A percentile compares a stretch with the other conserved stretches of the same genome.
phyloP scores from a whole-genome alignment of 1,284 basidiomycete genomes.

The Termitomyces sp. region DNA sequence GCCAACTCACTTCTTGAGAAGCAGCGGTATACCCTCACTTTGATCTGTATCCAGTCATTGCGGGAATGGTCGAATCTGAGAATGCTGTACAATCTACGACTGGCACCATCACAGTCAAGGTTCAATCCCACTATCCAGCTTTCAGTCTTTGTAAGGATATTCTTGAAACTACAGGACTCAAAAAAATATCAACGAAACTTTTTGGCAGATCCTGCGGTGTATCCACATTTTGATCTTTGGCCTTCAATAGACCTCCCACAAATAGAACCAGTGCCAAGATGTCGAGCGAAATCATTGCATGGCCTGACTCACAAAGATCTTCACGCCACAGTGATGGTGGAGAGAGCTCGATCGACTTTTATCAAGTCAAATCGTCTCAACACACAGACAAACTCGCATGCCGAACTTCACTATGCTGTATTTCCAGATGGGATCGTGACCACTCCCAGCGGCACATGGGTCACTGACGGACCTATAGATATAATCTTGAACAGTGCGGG shows the following conservation, averaged over 20 bases:
- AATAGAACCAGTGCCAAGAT: slow-evolving; percentile 5
- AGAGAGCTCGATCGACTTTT: slow-evolving; percentile 18
- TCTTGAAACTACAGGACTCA: background rate
- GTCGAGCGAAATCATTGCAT: background rate
- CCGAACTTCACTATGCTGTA: slow-evolving; percentile 25
- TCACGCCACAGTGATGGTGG: slow-evolving; percentile 36
- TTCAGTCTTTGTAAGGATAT: slow-evolving; percentile 28
- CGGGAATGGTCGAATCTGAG: background rate
- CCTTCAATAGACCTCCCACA: slow-evolving; percentile 9
- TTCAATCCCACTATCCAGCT: slow-evolving; percentile 24
- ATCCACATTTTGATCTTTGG: slow-evolving; percentile 36
- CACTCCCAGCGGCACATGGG: slow-evolving; percentile 2
- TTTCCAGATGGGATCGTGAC: slow-evolving; percentile 8
- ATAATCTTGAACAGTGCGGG: background rate
- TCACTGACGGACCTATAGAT: background rate
- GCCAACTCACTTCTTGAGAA: slow-evolving; percentile 18
- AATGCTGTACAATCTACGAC: background rate
- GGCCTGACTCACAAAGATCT: slow-evolving; percentile 34
- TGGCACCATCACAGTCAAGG: slow-evolving; percentile 1
- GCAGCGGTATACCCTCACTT: slow-evolving; percentile 29
- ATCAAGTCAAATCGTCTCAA: slow-evolving; percentile 7
- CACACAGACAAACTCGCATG: slow-evolving; percentile 17
- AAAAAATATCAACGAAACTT: background rate
- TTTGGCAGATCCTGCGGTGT: slow-evolving; percentile 28
- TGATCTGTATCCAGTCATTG: slow-evolving; percentile 25